Conservation (phyloP, 129 eudicot species). For the Escallonia herrerae region DNA sequence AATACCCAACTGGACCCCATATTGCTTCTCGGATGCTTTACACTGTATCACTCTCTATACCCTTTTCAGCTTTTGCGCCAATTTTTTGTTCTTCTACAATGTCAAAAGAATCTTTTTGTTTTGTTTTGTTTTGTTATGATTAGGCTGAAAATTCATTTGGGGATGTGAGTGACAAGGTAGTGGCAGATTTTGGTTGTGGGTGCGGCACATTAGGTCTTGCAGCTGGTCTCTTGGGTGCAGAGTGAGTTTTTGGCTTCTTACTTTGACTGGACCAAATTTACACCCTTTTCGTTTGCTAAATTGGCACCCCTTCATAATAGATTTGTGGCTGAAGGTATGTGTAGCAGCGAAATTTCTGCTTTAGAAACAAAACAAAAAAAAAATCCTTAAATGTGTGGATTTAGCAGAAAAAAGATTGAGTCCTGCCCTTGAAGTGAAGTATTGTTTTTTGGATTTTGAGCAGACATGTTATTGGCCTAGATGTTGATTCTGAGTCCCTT, state of each 20-base stretch:
- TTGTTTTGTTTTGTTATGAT: slow-evolving; percentile 5
- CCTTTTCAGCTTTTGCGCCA: background rate
- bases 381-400: too few species aligned
- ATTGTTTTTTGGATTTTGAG: slow-evolving; percentile 8
- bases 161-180: slow-evolving; percentile 60
- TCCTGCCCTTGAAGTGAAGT: too few species aligned
- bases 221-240: slow-evolving; percentile 84
- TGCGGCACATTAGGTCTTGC: slow-evolving; percentile 96
- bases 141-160: slow-evolving; percentile 95
- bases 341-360: background rate
- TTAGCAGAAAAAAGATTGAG: too few species aligned
- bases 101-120: too few species aligned
- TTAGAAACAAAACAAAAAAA: background rate
- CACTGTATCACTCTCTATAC: slow-evolving; percentile 38
- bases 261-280: too few species aligned
- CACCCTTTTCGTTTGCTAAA: too few species aligned
- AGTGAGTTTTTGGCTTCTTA: slow-evolving; percentile 35
- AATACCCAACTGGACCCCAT: slow-evolving; percentile 92
- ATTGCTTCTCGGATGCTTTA: slow-evolving; percentile 95
- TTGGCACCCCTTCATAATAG: too few species aligned
- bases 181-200: slow-evolving; percentile 99
- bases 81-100: background rate
- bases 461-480: slow-evolving; percentile 78
- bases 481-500: slow-evolving; percentile 75
- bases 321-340: background rate